Base-by-base conservation (phyloP, 2,329 filamentous ascomycete species). In the Rachicladosporium sp. region DNA sequence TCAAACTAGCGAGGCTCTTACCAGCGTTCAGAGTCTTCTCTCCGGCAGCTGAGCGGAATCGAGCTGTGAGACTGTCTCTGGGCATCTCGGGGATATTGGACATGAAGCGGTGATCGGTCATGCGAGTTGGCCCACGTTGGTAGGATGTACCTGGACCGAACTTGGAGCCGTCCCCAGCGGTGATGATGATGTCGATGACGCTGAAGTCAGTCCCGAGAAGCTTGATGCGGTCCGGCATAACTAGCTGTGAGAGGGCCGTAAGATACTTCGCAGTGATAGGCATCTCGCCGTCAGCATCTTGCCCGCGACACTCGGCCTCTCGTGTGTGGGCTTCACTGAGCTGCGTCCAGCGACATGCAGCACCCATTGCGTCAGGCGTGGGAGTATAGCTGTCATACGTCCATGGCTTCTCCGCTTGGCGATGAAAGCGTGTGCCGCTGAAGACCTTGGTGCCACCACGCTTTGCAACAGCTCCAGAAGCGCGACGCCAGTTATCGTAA, bases 401-500 rank as follows among this genome's bases (percentile, higher is more conserved):
- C 66, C 64, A 70, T 4, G 66, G 63, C 35, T 62, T 60, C 48
- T 70, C 68, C 3, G 58, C 44, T 36, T 64, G 53, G 10, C 50
- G 55, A 29, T 62, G 53, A 11, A 64, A 48, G 8, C 65, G 54
- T 8, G 46, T 56, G 10, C 67, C 67, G 4, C 58, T 50, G 42
- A 67, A 66, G 8, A 45, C 35, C 15, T 52, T 34, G 13, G 34
- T 27, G 13, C 46, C 43, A n/a, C 48, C 40, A 11, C 33, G 31
- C 11, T 41, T 35, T 19, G 33, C 12, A 3, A 31, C 10, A 15
- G 11, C 11, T 9, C 33, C 33, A 15, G 9, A 9, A 30, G 19
- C 52, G 46, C 13, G 37, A 11, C 33, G 34, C 29, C 12, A 29
- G 23, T 12, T 32, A 12, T 42, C 40, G 31, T 31, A 37, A 23